phyloP scores from a whole-genome alignment of 164 flowering plant species.

The Chimonanthus salicifolius region DNA sequence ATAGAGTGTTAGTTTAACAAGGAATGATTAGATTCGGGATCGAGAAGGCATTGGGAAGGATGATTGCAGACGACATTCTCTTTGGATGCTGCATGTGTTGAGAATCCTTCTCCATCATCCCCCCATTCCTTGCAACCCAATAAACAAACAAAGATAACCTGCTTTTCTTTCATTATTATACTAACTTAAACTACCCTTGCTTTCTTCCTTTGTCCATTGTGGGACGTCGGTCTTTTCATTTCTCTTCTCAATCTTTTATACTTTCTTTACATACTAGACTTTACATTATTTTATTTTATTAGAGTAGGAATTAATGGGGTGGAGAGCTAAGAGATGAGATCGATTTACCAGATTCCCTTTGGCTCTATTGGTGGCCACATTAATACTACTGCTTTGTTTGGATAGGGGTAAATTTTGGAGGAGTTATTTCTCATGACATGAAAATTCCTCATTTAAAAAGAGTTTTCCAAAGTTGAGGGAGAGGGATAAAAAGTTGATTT shows the following conservation, averaged over 20 bases:
- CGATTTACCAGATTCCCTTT: background rate
- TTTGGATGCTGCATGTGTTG: constrained; percentile 48
- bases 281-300: no score
- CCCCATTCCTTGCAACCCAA: constrained; percentile 25
- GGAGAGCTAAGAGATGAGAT: background rate
- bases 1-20: constrained; percentile 7
- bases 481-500: no score
- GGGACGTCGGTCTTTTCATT: background rate
- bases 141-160: constrained; percentile 11
- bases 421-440: rapidly evolving
- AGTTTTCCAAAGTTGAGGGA: no score
- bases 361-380: background rate
- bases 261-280: background rate
- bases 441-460: no score
- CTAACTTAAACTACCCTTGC: background rate
- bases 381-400: no score
- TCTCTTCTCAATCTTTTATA: background rate
- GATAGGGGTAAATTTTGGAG: no score
- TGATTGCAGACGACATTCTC: constrained; percentile 48
- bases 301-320: background rate
- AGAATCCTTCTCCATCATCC: constrained; percentile 43
- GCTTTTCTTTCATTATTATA: constrained; percentile 1
- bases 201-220: background rate
- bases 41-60: constrained; percentile 35
- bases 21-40: constrained; percentile 46